These are phyloP conservation scores for Striga hermonthica DNA, from an alignment of 305 asterid species.

Conservation along the genomic window DNA sequence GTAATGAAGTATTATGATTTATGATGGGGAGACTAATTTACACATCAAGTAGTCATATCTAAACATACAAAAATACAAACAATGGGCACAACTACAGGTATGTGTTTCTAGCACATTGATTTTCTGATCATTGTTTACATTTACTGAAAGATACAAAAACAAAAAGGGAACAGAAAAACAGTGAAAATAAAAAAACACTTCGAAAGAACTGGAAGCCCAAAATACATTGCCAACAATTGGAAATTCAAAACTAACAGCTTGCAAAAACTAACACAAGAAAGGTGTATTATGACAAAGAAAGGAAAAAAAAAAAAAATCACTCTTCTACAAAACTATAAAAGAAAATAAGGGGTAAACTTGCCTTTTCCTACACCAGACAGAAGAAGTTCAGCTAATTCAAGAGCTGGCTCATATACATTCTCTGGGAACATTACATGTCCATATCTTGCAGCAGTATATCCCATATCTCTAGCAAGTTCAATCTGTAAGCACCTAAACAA, in stretches of 20 bases:
- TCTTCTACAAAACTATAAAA: neutral
- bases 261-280: constrained; percentile 5
- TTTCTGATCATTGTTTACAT: constrained; percentile 11
- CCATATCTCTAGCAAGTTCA: constrained; percentile 95
- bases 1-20: constrained; percentile 6
- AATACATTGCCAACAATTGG: constrained; percentile 17
- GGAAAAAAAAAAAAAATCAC: neutral
- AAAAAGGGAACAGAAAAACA: no score
- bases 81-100: neutral
- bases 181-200: neutral
- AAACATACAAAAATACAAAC: neutral
- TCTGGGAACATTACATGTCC: constrained; percentile 99
- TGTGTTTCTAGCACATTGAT: constrained; percentile 12
- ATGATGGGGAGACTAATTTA: neutral
- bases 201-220: neutral
- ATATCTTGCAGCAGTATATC: constrained; percentile 89
- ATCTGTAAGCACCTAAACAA: constrained; percentile 84
- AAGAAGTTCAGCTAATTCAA: constrained; percentile 78
- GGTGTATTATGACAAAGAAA: constrained; percentile 7
- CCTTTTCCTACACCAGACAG: constrained; percentile 97
- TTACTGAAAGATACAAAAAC: neutral
- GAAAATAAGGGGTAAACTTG: constrained; percentile 25
- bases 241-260: constrained; percentile 22
- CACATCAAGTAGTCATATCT: constrained; percentile 3
- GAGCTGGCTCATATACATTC: constrained; percentile 93